Percentiles rank a stretch among this genome's conserved stretches.
Evolutionary conservation across 441 rosid species (phyloP).

Genomic region (Cnidoscolus chayamansa): DNA sequence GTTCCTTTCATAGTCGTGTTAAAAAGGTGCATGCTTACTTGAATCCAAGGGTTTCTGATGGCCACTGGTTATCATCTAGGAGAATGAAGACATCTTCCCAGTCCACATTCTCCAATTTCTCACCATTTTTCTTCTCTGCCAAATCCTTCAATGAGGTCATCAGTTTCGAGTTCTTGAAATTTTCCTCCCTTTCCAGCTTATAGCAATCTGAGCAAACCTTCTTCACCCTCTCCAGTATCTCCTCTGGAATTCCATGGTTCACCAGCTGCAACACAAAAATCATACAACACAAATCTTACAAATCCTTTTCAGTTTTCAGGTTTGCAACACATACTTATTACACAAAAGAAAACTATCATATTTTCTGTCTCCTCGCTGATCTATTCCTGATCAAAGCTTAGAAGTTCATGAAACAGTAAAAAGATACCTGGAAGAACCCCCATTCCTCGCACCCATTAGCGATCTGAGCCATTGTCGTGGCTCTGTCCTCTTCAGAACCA

Average conservation of each 20-base stretch:
- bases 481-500: conserved; percentile 56
- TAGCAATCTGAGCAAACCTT: conserved; percentile 52
- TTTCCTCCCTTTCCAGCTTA: conserved; percentile 66
- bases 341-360: neutral
- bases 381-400: neutral
- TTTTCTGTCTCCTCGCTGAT: neutral
- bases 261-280: conserved; percentile 43
- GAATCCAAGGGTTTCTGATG: conserved; percentile 52
- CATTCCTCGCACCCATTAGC: conserved; percentile 75
- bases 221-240: conserved; percentile 70
- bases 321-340: neutral
- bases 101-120: conserved; percentile 60
- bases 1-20: no score
- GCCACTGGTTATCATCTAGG: conserved; percentile 59
- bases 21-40: conserved; percentile 37
- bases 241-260: conserved; percentile 77
- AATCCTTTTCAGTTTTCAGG: neutral
- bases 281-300: neutral
- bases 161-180: conserved; percentile 48
- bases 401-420: neutral
- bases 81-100: conserved; percentile 84
- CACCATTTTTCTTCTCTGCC: conserved; percentile 36
- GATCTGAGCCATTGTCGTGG: conserved; percentile 54
- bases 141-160: conserved; percentile 48
- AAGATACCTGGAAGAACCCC: conserved; percentile 78